A percentile compares a stretch with the other conserved stretches of the same genome.
phyloP scores from a whole-genome alignment of 208 protist species.

The Vickermania spadyakhi region DNA sequence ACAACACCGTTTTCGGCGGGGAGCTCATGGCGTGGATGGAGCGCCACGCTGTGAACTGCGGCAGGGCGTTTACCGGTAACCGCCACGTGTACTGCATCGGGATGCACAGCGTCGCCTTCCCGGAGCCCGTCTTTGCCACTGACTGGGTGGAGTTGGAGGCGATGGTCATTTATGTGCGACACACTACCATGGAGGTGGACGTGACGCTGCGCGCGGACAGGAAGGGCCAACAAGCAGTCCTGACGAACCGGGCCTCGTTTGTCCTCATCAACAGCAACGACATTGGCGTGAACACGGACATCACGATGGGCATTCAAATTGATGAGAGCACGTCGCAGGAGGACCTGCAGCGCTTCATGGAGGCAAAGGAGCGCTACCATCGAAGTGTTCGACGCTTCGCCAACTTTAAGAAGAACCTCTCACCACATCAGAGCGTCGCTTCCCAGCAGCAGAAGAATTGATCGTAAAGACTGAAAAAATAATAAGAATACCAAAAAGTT shows the following conservation, averaged over 20 bases:
- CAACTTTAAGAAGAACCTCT: conserved; percentile 3
- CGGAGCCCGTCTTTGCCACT: conserved; percentile 70
- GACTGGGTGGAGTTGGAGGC: conserved; percentile 85
- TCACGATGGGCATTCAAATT: conserved; percentile 65
- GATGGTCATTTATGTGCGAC: conserved; percentile 79
- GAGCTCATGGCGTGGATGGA: conserved; percentile 92
- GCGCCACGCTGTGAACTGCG: conserved; percentile 79
- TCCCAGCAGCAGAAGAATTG: too few species aligned
- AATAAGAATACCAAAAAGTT: too few species aligned
- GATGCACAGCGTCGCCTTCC: conserved; percentile 88
- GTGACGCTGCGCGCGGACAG: conserved; percentile 65
- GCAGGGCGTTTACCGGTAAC: conserved; percentile 81
- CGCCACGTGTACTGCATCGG: conserved; percentile 77
- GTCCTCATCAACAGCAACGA: conserved; percentile 80
- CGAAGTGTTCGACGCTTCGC: conserved; percentile 24
- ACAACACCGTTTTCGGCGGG: conserved; percentile 90
- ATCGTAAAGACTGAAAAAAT: too few species aligned
- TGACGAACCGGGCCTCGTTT: conserved; percentile 83
- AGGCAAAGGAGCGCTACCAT: conserved; percentile 50
- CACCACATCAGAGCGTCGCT: too few species aligned
- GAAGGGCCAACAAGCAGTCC: conserved; percentile 19
- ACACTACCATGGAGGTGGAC: conserved; percentile 89
- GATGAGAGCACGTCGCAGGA: conserved; percentile 40
- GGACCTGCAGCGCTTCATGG: conserved; percentile 54
- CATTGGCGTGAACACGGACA: conserved; percentile 66